These are phyloP conservation scores for Solanum bulbocastanum DNA, from an alignment of 257 asterid species.

Conservation along the genomic window DNA sequence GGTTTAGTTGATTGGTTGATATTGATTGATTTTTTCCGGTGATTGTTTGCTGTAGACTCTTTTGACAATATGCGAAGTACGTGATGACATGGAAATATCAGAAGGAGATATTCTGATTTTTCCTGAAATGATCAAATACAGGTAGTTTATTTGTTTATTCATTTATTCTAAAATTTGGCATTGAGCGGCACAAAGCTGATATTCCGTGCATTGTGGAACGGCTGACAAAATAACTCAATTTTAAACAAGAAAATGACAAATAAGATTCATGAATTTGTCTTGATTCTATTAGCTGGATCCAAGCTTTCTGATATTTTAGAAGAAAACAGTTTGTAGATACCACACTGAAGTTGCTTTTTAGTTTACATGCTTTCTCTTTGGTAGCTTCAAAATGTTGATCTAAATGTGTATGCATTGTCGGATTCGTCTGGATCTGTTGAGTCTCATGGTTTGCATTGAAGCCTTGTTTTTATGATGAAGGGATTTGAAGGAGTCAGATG, in stretches of 20 bases:
- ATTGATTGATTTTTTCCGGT: neutral
- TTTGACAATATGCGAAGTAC: conserved; percentile 70
- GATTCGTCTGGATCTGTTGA: neutral
- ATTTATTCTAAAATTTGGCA: neutral
- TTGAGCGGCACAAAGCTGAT: neutral
- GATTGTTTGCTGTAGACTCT: conserved; percentile 52
- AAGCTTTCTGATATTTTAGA: neutral
- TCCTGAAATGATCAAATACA: conserved; percentile 81
- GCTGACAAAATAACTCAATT: neutral
- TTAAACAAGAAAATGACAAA: neutral
- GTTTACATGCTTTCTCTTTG: neutral
- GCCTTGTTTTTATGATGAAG: conserved; percentile 23
- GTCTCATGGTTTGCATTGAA: neutral
- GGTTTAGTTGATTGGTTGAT: neutral
- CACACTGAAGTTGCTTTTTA: neutral
- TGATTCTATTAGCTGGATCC: neutral
- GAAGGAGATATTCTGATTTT: conserved; percentile 86
- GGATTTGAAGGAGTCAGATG: conserved; percentile 67
- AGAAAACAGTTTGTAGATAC: neutral
- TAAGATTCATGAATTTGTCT: neutral
- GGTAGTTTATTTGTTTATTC: conserved; percentile 30
- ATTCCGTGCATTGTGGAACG: neutral
- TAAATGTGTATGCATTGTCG: neutral
- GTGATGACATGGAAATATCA: conserved; percentile 38
- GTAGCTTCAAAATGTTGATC: neutral